Percentiles rank a stretch among this genome's conserved stretches.
phyloP scores from a whole-genome alignment of 352 stramenopile species.

The Phytopythium ostracodes region DNA sequence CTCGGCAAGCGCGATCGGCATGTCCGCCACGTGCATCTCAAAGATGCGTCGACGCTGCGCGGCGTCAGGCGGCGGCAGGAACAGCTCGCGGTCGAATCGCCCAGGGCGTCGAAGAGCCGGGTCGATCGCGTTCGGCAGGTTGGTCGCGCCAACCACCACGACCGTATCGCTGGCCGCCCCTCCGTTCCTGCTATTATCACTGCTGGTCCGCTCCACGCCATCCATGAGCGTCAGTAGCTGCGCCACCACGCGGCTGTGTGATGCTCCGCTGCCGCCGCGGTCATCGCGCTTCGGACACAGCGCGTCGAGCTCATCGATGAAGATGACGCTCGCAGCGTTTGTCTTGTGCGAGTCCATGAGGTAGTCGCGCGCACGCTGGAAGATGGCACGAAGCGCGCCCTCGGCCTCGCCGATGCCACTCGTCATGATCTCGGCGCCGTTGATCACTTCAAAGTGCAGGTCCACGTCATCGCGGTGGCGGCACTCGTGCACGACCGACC shows the following conservation, averaged over 20 bases:
- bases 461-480: conserved; percentile 22
- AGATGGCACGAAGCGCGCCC: conserved; percentile 51
- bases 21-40: conserved; percentile 33
- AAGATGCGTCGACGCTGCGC: conserved; percentile 60
- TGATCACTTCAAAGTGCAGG: conserved; percentile 66
- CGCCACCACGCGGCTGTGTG: conserved; percentile 85
- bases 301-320: conserved; percentile 96
- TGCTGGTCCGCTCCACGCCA: conserved; percentile 58
- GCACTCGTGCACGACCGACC: conserved; percentile 61
- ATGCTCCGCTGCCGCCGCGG: conserved; percentile 24
- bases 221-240: conserved; percentile 96
- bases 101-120: conserved; percentile 67
- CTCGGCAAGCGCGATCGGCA: conserved; percentile 4
- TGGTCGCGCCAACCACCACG: conserved; percentile 93
- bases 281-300: conserved; percentile 91
- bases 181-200: conserved; percentile 4
- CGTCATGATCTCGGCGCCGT: conserved; percentile 80
- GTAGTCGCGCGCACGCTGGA: conserved; percentile 35
- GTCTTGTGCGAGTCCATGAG: conserved; percentile 11
- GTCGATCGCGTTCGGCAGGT: conserved; percentile 92
- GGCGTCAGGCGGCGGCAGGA: conserved; percentile 41
- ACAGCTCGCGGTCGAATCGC: conserved; percentile 81
- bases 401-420: conserved; percentile 71
- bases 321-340: conserved; percentile 71
- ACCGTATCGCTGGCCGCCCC: conserved; percentile 73